Conservation (phyloP, 495 filamentous ascomycete species). For the Parathielavia appendiculata region DNA sequence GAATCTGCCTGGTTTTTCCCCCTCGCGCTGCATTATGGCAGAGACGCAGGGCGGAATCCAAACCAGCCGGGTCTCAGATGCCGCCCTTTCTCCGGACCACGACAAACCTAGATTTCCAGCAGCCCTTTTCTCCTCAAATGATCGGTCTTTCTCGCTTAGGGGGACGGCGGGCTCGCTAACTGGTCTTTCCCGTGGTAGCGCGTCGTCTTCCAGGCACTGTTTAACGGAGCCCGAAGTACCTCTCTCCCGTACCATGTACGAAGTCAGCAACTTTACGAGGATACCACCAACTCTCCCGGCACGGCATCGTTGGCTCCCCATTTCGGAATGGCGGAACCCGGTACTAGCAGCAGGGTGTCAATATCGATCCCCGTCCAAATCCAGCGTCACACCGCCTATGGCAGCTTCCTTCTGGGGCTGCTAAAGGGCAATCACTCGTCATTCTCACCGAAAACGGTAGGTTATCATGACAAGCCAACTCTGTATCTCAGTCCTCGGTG, state of each 20-base stretch:
- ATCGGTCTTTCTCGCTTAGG: no score
- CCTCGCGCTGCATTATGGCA: no score
- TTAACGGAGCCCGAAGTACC: no score
- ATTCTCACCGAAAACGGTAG: slow-evolving; percentile 2
- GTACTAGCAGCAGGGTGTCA: slow-evolving; percentile 12
- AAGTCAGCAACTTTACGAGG: background rate
- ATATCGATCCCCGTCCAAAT: slow-evolving; percentile 16
- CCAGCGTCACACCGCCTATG: slow-evolving; percentile 6
- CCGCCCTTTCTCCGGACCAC: background rate
- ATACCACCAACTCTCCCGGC: no score
- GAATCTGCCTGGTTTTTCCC: background rate
- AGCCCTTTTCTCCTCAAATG: no score
- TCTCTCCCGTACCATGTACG: background rate
- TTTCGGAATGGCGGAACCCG: background rate
- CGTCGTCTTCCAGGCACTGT: no score
- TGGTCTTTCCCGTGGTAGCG: no score
- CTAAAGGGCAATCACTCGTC: slow-evolving; percentile 9
- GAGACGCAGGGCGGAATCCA: background rate
- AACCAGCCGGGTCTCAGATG: slow-evolving; percentile 1
- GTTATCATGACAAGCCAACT: slow-evolving; percentile 14
- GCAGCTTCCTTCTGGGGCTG: slow-evolving; percentile 19
- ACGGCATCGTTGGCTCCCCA: background rate
- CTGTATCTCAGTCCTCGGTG: background rate
- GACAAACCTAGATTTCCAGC: background rate
- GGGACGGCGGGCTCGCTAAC: no score